phyloP scores from a whole-genome alignment of 2,329 filamentous ascomycete genomes.

The Verticillium klebahnii region DNA sequence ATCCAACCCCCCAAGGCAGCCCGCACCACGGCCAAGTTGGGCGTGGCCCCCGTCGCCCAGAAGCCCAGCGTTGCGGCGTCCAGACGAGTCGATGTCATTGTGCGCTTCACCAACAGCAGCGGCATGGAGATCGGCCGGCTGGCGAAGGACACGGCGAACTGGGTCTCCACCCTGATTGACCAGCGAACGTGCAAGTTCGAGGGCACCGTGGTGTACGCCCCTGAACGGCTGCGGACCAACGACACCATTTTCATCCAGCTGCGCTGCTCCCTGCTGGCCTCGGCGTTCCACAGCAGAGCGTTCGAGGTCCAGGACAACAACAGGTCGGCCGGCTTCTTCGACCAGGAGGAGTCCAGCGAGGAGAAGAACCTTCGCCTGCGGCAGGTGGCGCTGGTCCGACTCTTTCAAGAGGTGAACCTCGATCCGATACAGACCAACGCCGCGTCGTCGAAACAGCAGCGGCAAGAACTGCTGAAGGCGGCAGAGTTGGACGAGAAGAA shows the following conservation, averaged over 20 bases:
- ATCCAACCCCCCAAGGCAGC: conserved; percentile 53
- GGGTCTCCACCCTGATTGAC: conserved; percentile 90
- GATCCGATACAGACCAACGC: conserved; percentile 71
- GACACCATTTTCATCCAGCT: conserved; percentile 94
- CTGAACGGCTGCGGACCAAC: conserved; percentile 79
- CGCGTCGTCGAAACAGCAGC: conserved; percentile 69
- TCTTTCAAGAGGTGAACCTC: conserved; percentile 86
- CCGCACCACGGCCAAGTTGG: conserved; percentile 39
- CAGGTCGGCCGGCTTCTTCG: conserved; percentile 68
- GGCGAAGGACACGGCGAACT: conserved; percentile 80
- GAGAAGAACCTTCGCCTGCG: conserved; percentile 79
- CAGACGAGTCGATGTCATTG: conserved; percentile 79
- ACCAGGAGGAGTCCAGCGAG: conserved; percentile 79
- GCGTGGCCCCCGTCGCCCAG: conserved; percentile 23
- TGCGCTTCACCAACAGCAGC: conserved; percentile 76
- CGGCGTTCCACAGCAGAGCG: conserved; percentile 64
- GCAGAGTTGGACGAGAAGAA: conserved; percentile 83
- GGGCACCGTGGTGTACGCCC: conserved; percentile 82
- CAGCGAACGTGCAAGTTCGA: conserved; percentile 86
- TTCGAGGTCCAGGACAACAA: conserved; percentile 62
- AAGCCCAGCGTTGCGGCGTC: conserved; percentile 42
- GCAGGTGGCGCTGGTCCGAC: conserved; percentile 80
- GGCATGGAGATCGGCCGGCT: conserved; percentile 84
- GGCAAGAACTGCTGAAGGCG: conserved; percentile 80
- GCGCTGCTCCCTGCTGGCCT: conserved; percentile 67